Evolutionary conservation across 2,329 filamentous ascomycete genomes (phyloP), one percentile per base, ranked within the genome.

Genomic region (Phoma sp.): DNA sequence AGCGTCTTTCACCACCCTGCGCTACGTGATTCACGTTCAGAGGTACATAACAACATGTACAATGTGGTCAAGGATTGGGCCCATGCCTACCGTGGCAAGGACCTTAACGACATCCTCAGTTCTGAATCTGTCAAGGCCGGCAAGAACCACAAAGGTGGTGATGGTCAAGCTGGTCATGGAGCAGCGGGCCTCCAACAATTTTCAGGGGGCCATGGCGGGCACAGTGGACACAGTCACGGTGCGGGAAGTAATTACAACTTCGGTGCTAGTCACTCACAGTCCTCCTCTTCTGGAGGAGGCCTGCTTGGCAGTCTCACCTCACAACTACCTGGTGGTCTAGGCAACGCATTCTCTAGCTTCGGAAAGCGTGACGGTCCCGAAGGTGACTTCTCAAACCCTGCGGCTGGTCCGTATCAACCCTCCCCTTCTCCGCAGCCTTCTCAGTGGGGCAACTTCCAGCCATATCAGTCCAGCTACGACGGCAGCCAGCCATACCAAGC

Each of bases 1-100:
- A 85, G 85, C 23, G 87, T 91, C 9, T 96, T 98, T 78, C 95
- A 99, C 73, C 95, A 99, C 71, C 95, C 95, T 1, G 89, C 89
- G 6, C 80, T 91, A 27, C 88, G 93, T 23, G 84, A 95, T 64
- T 86, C 89, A 49, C 80, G 82, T 51, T 79, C 90, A 52, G 90
- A 96, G 71, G 87, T 95, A 25, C 95, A 98, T 61, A 83, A 85
- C 39, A 87, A 87, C 47, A 99, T 99, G 95, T 98, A 90, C 77
- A 82, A 86, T 49, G 91, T 89, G 0, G 91, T 99, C 2, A 84
- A 89, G 66, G 82, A 84, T 55, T 99, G 93, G 93, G 88, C 85
- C 0, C 83, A 90, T 44, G 83, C 87, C 62, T 86, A 89, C 58
- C 86, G 86, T 38, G 83, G 83, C 4, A 79, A 85, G 47, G 82